Conservation (phyloP, 2,329 filamentous ascomycete genomes). For the Juglanconis sp. region DNA sequence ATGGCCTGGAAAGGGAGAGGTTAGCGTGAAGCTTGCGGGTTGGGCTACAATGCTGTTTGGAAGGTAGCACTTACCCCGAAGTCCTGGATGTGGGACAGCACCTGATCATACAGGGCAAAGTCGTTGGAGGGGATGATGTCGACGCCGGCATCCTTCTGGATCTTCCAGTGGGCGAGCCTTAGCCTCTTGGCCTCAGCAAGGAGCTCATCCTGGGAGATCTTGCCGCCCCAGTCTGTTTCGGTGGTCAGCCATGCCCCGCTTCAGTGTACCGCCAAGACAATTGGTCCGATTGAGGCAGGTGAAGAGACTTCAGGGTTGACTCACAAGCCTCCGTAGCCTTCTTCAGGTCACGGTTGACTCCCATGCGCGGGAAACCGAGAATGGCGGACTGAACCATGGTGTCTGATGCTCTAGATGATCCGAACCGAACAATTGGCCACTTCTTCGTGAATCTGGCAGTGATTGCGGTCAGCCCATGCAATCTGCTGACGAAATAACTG, state of each 20-base stretch:
- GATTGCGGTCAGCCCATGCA: background rate
- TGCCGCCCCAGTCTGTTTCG: constrained; percentile 73
- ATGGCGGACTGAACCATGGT: constrained; percentile 69
- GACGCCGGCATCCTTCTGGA: constrained; percentile 97
- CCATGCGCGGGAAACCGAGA: constrained; percentile 99
- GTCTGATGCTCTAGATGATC: constrained; percentile 25
- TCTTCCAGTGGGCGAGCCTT: constrained; percentile 96
- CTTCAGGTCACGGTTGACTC: constrained; percentile 97
- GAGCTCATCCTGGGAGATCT: constrained; percentile 87
- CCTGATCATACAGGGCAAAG: constrained; percentile 98
- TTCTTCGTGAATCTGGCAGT: constrained; percentile 7
- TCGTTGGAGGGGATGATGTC: constrained; percentile 99
- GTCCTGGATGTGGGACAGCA: constrained; percentile 96
- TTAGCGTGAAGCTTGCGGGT: constrained; percentile 10
- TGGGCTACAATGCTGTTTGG: background rate
- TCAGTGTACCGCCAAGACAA: constrained; percentile 14
- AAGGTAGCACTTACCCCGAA: constrained; percentile 69
- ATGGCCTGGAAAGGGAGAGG: constrained; percentile 57
- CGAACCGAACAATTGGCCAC: constrained; percentile 16
- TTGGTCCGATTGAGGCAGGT: background rate
- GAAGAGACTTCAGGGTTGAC: constrained; percentile 37
- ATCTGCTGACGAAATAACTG: background rate
- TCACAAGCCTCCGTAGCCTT: constrained; percentile 95
- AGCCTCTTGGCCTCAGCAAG: constrained; percentile 95
- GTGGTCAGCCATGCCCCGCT: constrained; percentile 12